Conservation (phyloP, 108 stramenopile genomes). For the Skeletonema costatum region DNA sequence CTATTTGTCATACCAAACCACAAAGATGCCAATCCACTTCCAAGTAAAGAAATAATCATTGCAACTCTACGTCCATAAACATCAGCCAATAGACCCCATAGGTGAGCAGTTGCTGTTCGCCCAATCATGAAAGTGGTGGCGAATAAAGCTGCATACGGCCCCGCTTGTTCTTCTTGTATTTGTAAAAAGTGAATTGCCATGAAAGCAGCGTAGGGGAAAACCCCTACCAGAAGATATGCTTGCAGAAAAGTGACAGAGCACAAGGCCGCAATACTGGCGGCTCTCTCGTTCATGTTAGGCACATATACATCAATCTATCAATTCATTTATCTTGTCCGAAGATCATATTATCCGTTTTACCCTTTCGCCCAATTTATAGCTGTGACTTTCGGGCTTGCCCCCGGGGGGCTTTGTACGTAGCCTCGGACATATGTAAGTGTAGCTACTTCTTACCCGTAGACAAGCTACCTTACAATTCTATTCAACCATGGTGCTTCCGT, state of each 20-base stretch:
- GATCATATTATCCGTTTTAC: no score
- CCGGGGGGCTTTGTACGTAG: no score
- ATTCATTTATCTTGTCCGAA: no score
- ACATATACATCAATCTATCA: no score
- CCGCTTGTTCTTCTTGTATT: constrained; percentile 48
- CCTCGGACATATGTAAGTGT: no score
- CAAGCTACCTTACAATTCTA: no score
- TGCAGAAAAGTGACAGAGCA: constrained; percentile 29
- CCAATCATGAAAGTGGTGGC: constrained; percentile 76
- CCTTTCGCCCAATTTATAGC: no score
- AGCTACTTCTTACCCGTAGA: no score
- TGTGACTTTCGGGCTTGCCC: no score
- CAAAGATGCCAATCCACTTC: constrained; percentile 51
- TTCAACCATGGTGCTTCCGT: no score
- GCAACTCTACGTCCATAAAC: constrained; percentile 65
- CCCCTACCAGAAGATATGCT: constrained; percentile 55
- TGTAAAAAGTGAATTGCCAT: constrained; percentile 53
- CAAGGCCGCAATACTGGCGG: constrained; percentile 9
- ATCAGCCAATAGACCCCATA: constrained; percentile 68
- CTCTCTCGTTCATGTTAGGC: constrained; percentile 3
- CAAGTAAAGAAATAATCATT: constrained; percentile 41
- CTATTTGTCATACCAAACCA: constrained; percentile 64
- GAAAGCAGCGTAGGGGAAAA: constrained; percentile 76
- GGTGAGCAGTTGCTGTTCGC: constrained; percentile 50
- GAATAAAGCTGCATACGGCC: constrained; percentile 68